Evolutionary conservation across 345 rosid species (phyloP).

Genomic region (Murraya paniculata): DNA sequence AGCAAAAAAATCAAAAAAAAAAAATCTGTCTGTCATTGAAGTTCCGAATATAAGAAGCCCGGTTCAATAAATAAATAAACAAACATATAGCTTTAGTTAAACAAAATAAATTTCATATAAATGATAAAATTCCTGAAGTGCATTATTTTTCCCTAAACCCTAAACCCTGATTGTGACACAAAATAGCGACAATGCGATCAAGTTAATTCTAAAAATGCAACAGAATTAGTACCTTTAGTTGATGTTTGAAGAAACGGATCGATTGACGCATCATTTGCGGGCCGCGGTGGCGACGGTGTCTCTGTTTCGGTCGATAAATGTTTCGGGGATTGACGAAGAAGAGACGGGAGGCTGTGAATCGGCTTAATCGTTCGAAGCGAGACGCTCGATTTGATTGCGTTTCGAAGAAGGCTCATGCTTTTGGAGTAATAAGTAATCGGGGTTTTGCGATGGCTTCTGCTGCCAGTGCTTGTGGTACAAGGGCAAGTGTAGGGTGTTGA

Average conservation of each 20-base stretch:
- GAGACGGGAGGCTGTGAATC: conserved; percentile 14
- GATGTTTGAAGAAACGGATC: conserved; percentile 28
- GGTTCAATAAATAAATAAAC: background rate
- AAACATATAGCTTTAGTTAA: background rate
- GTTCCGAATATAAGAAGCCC: too few species aligned
- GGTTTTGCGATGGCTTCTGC: too few species aligned
- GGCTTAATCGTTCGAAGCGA: conserved; percentile 20
- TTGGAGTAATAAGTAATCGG: background rate
- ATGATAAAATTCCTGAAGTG: background rate
- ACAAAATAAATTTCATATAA: background rate
- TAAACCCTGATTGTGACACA: conserved; percentile 17
- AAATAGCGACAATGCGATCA: background rate
- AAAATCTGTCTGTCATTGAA: background rate
- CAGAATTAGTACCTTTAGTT: conserved; percentile 14
- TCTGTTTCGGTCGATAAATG: conserved; percentile 52
- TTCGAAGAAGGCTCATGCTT: conserved; percentile 42
- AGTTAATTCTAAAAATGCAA: conserved; percentile 4
- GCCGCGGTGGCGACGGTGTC: conserved; percentile 30
- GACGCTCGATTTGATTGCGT: conserved; percentile 28
- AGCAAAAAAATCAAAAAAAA: too few species aligned
- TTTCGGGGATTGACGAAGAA: conserved; percentile 34
- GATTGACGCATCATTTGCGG: conserved; percentile 30
- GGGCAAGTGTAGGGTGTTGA: too few species aligned
- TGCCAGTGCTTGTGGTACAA: too few species aligned
- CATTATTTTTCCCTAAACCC: background rate